Percentiles rank a stretch among this genome's conserved stretches.
Conservation (phyloP, 768 basidiomycete species). For the Mycena alexandri region DNA sequence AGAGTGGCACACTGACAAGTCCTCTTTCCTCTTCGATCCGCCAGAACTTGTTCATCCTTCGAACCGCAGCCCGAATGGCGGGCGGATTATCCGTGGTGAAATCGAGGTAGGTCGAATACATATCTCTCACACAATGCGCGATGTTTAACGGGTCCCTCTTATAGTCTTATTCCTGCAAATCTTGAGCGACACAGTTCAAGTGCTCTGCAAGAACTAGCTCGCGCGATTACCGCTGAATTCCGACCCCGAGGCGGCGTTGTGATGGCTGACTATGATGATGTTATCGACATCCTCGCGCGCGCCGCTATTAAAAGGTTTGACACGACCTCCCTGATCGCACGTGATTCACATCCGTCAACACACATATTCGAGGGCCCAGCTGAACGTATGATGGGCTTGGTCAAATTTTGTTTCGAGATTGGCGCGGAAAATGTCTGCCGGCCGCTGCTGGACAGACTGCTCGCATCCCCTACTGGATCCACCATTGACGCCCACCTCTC, state of each 20-base stretch:
- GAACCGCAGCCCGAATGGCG: slow-evolving; percentile 9
- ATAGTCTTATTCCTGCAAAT: slow-evolving; percentile 8
- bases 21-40: background rate
- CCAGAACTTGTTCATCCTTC: background rate
- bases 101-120: slow-evolving; percentile 5
- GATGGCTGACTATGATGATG: slow-evolving; percentile 1
- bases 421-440: background rate
- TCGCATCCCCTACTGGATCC: background rate
- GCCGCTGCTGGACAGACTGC: background rate
- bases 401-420: background rate
- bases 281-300: slow-evolving; percentile 16
- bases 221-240: slow-evolving; percentile 4
- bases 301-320: slow-evolving; percentile 21
- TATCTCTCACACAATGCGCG: background rate
- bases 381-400: background rate
- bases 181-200: background rate
- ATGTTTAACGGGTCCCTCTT: background rate
- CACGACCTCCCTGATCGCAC: background rate
- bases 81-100: slow-evolving; percentile 21
- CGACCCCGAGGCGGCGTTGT: background rate
- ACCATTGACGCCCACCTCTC: background rate
- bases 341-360: background rate
- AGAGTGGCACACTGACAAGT: background rate
- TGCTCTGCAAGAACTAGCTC: slow-evolving; percentile 14
- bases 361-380: slow-evolving; percentile 6